Conservation (phyloP, 2,329 filamentous ascomycete species). For the Talaromyces sp. region DNA sequence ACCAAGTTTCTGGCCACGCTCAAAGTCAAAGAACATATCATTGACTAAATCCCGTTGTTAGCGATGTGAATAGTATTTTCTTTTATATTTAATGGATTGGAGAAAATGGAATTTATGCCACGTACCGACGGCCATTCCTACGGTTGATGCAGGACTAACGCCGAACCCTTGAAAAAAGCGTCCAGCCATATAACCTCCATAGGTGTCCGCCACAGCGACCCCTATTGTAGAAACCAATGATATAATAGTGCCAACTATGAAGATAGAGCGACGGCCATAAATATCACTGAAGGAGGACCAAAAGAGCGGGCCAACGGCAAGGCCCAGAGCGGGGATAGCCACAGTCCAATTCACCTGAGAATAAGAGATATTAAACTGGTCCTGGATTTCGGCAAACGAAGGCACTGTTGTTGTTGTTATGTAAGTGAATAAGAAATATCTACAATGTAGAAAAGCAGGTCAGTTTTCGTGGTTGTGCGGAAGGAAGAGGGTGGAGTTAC, state of each 20-base stretch:
- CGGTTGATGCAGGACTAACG: conserved; percentile 50
- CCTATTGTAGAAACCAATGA: conserved; percentile 41
- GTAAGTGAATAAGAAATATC: conserved; percentile 57
- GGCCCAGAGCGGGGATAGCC: conserved; percentile 48
- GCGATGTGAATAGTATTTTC: neutral
- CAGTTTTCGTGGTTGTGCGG: neutral
- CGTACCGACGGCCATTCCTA: conserved; percentile 49
- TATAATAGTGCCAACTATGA: conserved; percentile 43
- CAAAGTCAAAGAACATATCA: conserved; percentile 55
- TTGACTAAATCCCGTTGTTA: conserved; percentile 29
- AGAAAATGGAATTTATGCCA: neutral
- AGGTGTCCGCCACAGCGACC: conserved; percentile 37
- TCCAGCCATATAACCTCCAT: conserved; percentile 53
- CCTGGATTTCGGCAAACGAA: conserved; percentile 48
- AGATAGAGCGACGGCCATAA: conserved; percentile 49
- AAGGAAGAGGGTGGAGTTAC: conserved; percentile 23
- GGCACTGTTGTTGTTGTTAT: conserved; percentile 55
- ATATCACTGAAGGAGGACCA: conserved; percentile 50
- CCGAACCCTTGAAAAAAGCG: conserved; percentile 57
- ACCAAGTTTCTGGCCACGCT: conserved; percentile 53
- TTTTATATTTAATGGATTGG: neutral
- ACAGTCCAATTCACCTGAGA: conserved; percentile 53
- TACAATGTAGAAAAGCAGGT: conserved; percentile 16
- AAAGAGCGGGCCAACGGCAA: conserved; percentile 49
- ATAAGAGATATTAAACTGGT: conserved; percentile 42